These are phyloP conservation scores for Medicago arabica DNA, from an alignment of 306 rosid species.

Conservation along the genomic window DNA sequence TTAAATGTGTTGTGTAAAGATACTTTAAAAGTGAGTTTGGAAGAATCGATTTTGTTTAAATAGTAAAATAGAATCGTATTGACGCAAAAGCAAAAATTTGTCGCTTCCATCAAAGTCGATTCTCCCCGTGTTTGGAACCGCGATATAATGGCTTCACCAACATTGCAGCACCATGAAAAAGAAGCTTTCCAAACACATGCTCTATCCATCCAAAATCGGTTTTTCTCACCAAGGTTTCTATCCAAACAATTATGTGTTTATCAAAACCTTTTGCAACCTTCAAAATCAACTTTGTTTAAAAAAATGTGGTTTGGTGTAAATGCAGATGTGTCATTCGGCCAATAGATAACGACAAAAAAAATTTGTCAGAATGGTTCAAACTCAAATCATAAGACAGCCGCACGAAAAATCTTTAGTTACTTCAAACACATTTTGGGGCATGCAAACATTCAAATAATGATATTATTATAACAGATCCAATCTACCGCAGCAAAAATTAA, in stretches of 20 bases:
- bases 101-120: not conserved
- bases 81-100: not conserved
- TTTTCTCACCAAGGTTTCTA: not conserved
- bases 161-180: not conserved
- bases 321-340: not conserved
- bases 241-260: not conserved
- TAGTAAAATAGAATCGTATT: not conserved
- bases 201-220: not conserved
- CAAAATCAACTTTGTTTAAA: not conserved
- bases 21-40: not conserved
- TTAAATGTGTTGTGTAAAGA: not conserved
- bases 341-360: not conserved
- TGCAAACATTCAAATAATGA: slow-evolving; percentile 2
- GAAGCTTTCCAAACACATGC: not conserved
- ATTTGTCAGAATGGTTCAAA: not conserved
- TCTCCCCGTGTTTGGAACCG: not conserved
- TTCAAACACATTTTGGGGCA: not conserved
- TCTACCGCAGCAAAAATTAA: not conserved
- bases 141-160: not conserved
- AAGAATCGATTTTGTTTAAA: not conserved
- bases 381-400: not conserved
- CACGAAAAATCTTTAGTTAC: not conserved
- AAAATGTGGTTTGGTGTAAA: slow-evolving; percentile 1
- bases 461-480: not conserved
- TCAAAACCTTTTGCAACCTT: not conserved